Evolutionary conservation across 2,329 filamentous ascomycete species (phyloP).

Genomic region (Hypoxylon rubiginosum): DNA sequence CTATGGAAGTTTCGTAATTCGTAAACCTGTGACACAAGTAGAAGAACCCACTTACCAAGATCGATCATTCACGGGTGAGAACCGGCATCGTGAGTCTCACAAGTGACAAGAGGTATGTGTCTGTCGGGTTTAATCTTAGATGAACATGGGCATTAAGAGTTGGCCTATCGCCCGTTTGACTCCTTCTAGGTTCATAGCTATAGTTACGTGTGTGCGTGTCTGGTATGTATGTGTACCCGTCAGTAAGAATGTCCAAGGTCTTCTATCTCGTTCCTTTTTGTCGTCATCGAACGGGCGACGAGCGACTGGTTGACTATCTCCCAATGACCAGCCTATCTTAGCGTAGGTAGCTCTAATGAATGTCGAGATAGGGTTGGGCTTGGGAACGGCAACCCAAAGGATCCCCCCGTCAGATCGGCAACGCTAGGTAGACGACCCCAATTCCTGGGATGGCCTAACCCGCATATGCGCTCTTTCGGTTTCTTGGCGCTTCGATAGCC

Average conservation of each 20-base stretch:
- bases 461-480: background rate
- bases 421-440: conserved; percentile 32
- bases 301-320: too few species aligned
- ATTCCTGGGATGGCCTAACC: conserved; percentile 12
- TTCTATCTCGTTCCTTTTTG: conserved; percentile 1
- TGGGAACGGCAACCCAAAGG: conserved; percentile 12
- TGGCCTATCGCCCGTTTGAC: conserved; percentile 1
- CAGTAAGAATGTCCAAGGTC: too few species aligned
- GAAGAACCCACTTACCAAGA: conserved; percentile 7
- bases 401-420: conserved; percentile 34
- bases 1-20: background rate
- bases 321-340: background rate
- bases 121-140: conserved; percentile 14
- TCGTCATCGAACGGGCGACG: background rate
- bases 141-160: background rate
- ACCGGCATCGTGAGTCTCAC: conserved; percentile 14
- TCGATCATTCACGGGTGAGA: conserved; percentile 1
- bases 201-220: background rate
- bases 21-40: background rate
- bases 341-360: background rate
- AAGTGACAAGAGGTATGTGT: too few species aligned
- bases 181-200: conserved; percentile 13
- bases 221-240: conserved; percentile 13
- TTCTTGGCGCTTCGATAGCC: conserved; percentile 24
- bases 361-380: conserved; percentile 12